Conservation (phyloP, 345 rosid species). For the Eucalyptus leucophloia region DNA sequence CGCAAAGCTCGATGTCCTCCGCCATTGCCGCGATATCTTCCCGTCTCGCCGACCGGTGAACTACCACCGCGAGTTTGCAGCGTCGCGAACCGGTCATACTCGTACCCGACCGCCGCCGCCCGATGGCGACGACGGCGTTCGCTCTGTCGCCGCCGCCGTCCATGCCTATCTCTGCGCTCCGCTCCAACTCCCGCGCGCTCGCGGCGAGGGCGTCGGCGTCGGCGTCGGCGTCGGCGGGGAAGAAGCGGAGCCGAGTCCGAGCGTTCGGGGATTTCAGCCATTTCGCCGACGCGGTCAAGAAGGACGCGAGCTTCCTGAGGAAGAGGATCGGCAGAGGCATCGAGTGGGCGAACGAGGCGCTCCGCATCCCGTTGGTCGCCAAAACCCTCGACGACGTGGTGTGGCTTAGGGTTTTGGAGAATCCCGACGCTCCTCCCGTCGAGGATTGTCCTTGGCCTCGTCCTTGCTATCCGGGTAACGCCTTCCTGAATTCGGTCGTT, state of each 20-base stretch:
- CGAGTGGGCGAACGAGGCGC: conserved; percentile 59
- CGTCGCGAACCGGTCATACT: background rate
- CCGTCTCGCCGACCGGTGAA: background rate
- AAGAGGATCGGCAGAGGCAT: conserved; percentile 41
- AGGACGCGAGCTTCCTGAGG: conserved; percentile 51
- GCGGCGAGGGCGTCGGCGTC: background rate
- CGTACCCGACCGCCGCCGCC: background rate
- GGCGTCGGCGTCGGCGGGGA: background rate
- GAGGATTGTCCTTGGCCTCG: conserved; percentile 51
- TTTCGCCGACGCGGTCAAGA: conserved; percentile 47
- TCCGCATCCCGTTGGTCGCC: conserved; percentile 49
- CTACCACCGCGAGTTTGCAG: background rate
- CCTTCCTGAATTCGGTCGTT: background rate
- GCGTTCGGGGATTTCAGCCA: conserved; percentile 40
- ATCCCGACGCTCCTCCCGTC: conserved; percentile 20
- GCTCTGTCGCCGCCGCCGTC: background rate
- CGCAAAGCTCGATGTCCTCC: background rate
- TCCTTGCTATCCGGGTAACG: conserved; percentile 61
- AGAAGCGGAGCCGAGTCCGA: background rate
- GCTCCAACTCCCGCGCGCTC: background rate
- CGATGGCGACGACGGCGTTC: background rate
- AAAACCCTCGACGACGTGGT: conserved; percentile 47
- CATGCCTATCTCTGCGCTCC: background rate
- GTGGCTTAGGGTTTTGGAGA: conserved; percentile 80
- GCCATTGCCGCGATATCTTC: background rate